These are phyloP conservation scores for Oryza glaberrima DNA, from an alignment of 176 grass and related monocot species.

Conservation along the genomic window DNA sequence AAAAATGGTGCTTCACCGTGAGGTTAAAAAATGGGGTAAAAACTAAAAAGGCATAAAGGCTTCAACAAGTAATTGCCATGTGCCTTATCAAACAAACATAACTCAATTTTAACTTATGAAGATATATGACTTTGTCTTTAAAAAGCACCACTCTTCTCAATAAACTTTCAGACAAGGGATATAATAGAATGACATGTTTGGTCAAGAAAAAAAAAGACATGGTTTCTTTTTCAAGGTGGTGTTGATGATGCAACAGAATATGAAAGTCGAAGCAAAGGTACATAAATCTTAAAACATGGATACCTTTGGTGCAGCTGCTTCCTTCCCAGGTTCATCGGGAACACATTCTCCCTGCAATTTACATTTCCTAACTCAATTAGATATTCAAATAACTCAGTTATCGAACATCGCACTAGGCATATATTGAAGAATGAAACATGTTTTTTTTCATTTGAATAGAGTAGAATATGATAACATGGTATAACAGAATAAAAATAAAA, in stretches of 20 bases:
- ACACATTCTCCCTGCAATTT: conserved; percentile 77
- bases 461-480: background rate
- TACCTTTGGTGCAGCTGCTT: conserved; percentile 69
- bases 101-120: background rate
- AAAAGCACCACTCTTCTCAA: background rate
- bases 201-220: background rate
- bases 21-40: background rate
- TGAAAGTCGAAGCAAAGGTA: conserved; percentile 25
- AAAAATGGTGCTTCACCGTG: background rate
- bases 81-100: conserved; percentile 22
- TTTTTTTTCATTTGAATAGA: conserved; percentile 25
- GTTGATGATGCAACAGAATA: conserved; percentile 28
- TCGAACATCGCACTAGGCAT: conserved; percentile 32
- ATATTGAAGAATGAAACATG: conserved; percentile 14
- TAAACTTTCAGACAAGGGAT: conserved; percentile 34
- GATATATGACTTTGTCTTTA: background rate
- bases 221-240: background rate
- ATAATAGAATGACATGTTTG: conserved; percentile 18
- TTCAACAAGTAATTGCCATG: background rate
- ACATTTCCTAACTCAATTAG: conserved; percentile 2
- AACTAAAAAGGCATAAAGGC: conserved; percentile 14
- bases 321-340: conserved; percentile 71
- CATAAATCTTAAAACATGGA: conserved; percentile 26
- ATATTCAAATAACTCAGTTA: conserved; percentile 39
- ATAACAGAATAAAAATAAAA: conserved; percentile 23